phyloP scores from a whole-genome alignment of 139 green algal genomes.

The Haematococcus sp. region DNA sequence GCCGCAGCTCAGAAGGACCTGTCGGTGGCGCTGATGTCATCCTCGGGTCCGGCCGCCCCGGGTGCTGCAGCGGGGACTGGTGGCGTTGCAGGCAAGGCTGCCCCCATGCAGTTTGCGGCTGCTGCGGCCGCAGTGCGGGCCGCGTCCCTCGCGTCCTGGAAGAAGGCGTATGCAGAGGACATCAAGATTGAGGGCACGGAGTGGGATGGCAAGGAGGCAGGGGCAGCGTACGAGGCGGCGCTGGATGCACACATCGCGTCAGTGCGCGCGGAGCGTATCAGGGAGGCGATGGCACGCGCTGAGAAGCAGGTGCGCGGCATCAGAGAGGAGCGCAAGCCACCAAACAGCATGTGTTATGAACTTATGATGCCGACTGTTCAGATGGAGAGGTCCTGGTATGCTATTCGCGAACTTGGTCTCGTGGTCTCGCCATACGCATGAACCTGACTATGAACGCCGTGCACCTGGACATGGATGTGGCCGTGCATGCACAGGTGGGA shows the following conservation, averaged over 20 bases:
- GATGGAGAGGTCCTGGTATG: too few species aligned
- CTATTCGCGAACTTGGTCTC: too few species aligned
- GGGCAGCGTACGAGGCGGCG: not conserved
- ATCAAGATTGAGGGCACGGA: conserved; percentile 15
- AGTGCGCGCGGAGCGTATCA: conserved; percentile 10
- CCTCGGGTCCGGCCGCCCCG: not conserved
- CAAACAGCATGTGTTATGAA: too few species aligned
- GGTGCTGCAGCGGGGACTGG: not conserved
- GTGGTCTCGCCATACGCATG: too few species aligned
- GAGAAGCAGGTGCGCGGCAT: conserved; percentile 26
- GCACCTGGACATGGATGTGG: too few species aligned
- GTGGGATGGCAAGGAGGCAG: conserved; percentile 28
- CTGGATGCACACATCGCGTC: conserved; percentile 14
- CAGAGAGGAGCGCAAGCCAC: too few species aligned
- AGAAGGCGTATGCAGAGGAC: conserved; percentile 16
- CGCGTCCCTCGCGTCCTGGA: not conserved
- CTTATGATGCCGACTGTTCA: too few species aligned
- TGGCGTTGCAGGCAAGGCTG: not conserved
- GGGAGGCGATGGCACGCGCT: not conserved
- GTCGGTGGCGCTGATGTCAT: not conserved
- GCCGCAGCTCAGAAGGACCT: not conserved
- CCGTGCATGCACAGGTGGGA: too few species aligned
- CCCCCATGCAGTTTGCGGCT: conserved; percentile 6
- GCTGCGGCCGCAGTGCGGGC: not conserved
- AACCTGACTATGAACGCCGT: too few species aligned